Conservation (phyloP, 441 rosid species). For the Adansonia grandidieri region DNA sequence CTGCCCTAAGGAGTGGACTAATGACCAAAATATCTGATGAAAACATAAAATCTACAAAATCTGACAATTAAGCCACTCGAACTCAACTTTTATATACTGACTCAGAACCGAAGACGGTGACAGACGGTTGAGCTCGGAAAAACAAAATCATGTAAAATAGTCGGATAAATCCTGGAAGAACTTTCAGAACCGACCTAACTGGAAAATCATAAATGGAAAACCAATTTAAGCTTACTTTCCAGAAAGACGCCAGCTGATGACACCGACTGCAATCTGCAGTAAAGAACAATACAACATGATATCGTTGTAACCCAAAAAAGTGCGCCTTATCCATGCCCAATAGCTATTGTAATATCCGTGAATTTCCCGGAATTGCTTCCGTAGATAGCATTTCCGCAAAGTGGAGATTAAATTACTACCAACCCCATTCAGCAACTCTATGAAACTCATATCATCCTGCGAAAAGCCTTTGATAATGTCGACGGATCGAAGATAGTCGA, state of each 20-base stretch:
- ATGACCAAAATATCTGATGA: background rate
- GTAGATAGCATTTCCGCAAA: background rate
- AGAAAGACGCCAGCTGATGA: background rate
- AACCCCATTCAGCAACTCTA: background rate
- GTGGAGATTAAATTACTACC: background rate
- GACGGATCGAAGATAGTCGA: background rate
- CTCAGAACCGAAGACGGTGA: background rate
- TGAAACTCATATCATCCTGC: background rate
- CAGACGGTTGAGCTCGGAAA: background rate
- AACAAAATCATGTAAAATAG: background rate
- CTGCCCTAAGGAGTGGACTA: background rate
- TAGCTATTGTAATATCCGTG: background rate
- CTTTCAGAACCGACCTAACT: no score
- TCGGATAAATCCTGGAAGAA: background rate
- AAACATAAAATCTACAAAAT: background rate
- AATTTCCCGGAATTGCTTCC: constrained; percentile 13
- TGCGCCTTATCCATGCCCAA: constrained; percentile 13
- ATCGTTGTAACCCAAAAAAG: background rate
- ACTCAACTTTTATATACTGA: no score
- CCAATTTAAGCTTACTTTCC: background rate
- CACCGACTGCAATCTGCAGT: background rate
- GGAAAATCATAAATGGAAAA: background rate
- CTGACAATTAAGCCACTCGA: background rate
- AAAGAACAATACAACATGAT: background rate
- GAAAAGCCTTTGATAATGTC: background rate